These are phyloP conservation scores for Aspergillus hancockii DNA, from an alignment of 495 filamentous ascomycete species.

Conservation along the genomic window DNA sequence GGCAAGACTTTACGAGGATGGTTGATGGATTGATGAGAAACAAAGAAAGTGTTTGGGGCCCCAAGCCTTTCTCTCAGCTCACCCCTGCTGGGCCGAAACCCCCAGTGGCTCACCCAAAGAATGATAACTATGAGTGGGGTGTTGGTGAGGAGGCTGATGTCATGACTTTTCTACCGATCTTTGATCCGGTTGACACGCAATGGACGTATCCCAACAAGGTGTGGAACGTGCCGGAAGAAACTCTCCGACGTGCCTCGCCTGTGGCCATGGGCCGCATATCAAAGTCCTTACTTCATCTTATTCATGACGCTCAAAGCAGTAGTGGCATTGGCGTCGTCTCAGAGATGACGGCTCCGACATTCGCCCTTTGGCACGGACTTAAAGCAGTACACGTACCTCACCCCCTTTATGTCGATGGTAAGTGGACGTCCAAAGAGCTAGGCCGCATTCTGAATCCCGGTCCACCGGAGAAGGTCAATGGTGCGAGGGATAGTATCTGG, in stretches of 20 bases:
- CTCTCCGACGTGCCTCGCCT: slow-evolving; percentile 63
- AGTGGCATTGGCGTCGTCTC: slow-evolving; percentile 61
- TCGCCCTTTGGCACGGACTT: slow-evolving; percentile 66
- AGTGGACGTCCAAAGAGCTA: slow-evolving; percentile 56
- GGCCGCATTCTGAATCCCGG: slow-evolving; percentile 64
- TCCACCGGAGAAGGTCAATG: slow-evolving; percentile 19
- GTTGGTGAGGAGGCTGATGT: slow-evolving; percentile 73
- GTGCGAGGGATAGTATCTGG: slow-evolving; percentile 20
- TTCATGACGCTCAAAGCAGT: slow-evolving; percentile 63
- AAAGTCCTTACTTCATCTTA: slow-evolving; percentile 60
- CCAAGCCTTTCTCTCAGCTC: slow-evolving; percentile 51
- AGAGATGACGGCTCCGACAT: slow-evolving; percentile 66
- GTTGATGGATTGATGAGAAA: slow-evolving; percentile 45
- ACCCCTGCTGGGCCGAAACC: slow-evolving; percentile 59
- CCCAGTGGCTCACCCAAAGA: slow-evolving; percentile 49
- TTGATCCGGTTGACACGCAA: slow-evolving; percentile 59
- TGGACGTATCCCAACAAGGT: slow-evolving; percentile 62
- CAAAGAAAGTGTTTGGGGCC: slow-evolving; percentile 61
- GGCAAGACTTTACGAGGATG: slow-evolving; percentile 51
- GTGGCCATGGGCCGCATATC: slow-evolving; percentile 62
- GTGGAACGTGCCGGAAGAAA: slow-evolving; percentile 52
- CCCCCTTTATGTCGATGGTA: slow-evolving; percentile 67
- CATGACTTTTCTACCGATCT: slow-evolving; percentile 68
- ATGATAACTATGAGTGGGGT: slow-evolving; percentile 70
- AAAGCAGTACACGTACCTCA: slow-evolving; percentile 48